Base-by-base conservation (phyloP, 306 rosid species). In the Vigna trinervia region DNA sequence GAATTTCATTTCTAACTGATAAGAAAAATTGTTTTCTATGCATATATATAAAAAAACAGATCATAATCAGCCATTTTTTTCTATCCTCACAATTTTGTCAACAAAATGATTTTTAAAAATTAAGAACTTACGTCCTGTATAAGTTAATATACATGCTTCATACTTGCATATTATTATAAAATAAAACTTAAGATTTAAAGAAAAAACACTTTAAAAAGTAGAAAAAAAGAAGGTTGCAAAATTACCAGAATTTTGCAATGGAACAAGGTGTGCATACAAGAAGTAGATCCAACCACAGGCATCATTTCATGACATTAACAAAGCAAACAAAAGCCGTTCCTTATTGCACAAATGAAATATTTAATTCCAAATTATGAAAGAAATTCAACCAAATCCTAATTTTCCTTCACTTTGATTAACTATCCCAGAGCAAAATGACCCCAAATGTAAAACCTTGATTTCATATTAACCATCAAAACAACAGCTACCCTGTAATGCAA, bases 361-460 rank as follows among this genome's bases (percentile, higher is more conserved):
- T 4, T 13, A 36, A 41, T 56, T 73, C 54, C 73, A 60, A 77
- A 59, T 56, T 32, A 63, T 51, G 75, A 71, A 43, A 20, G 66
- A 43, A 84, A 78, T 78, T 58, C 17, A 72, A 82, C 52, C 80
- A 82, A 85, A 85, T 63, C 74, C 73, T 67, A 60, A 17, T 45
- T 81, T 56, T 46, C 84, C 76, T 71, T 64, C 38, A 75, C 54
- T 73, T 72, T 47, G 57, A 78, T 76, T 77, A 46, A 82, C 36
- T 61, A 78, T 73, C 77, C 57, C 47, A 45, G 62, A 78, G 84
- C 80, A 77, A 64, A 86, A 86, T 69, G 78, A 75, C 76, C 62
- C 79, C 12, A 81, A 69, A 69, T 82, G 52, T 59, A 52, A 62
- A 69, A 30, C 54, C 66, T 43, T 12, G 78, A 38, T 22, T 22